Conservation (phyloP, 2,329 filamentous ascomycete genomes). For the Penicillium sumatraense region DNA sequence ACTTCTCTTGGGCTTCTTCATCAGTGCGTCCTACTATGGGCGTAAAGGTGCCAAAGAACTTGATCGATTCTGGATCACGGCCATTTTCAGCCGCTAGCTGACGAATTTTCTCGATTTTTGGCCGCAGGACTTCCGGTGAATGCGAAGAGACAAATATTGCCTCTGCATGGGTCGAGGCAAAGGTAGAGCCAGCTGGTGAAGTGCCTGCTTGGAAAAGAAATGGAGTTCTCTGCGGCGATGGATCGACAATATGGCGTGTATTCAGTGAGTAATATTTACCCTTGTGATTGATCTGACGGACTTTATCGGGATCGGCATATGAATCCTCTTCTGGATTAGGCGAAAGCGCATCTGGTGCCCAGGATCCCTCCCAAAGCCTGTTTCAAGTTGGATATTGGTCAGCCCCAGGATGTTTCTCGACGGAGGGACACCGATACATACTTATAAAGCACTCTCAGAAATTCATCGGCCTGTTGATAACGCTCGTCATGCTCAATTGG, state of each 20-base stretch:
- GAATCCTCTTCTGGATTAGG: constrained; percentile 59
- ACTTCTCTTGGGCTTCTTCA: constrained; percentile 59
- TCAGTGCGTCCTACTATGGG: constrained; percentile 56
- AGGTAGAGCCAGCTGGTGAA: constrained; percentile 60
- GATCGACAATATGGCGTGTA: constrained; percentile 56
- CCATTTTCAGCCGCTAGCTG: constrained; percentile 56
- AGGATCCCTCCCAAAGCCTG: constrained; percentile 61
- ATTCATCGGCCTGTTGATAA: constrained; percentile 66
- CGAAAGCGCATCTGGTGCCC: constrained; percentile 62
- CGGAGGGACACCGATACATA: constrained; percentile 26
- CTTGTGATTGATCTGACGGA: constrained; percentile 64
- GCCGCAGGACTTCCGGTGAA: constrained; percentile 53
- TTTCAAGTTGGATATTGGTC: background rate
- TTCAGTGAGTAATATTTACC: constrained; percentile 59
- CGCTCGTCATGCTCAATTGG: constrained; percentile 66
- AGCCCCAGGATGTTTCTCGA: background rate
- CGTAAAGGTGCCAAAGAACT: constrained; percentile 59
- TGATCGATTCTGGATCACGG: constrained; percentile 61
- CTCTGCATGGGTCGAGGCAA: constrained; percentile 64
- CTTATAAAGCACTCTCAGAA: constrained; percentile 66
- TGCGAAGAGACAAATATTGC: constrained; percentile 64
- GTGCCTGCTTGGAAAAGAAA: constrained; percentile 65
- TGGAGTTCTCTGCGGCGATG: constrained; percentile 62
- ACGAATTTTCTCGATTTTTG: constrained; percentile 59
- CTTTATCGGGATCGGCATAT: constrained; percentile 63